These are phyloP conservation scores for Fusarium coffeatum DNA, from an alignment of 2,329 filamentous ascomycete genomes.

Conservation along the genomic window DNA sequence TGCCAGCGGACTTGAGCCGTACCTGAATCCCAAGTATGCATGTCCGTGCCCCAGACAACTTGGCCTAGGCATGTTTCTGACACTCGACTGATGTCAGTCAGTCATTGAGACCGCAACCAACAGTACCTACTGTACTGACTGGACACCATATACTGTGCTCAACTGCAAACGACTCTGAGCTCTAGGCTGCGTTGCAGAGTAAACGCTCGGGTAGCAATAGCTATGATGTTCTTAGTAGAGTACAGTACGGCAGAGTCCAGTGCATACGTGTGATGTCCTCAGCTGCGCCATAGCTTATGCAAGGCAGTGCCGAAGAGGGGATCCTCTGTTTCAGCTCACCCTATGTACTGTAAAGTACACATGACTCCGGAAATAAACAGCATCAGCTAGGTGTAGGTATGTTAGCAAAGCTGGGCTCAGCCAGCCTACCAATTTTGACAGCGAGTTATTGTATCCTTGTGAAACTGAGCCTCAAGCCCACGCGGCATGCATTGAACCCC, in stretches of 20 bases:
- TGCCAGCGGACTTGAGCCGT: background rate
- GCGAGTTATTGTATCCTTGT: background rate
- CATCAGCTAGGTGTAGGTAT: background rate
- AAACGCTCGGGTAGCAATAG: background rate
- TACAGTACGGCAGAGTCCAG: background rate
- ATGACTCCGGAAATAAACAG: constrained; percentile 23
- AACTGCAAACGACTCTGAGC: background rate
- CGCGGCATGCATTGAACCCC: constrained; percentile 10
- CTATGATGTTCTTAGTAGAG: background rate
- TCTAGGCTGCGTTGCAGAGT: background rate
- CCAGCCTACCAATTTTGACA: background rate
- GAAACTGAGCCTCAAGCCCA: constrained; percentile 27
- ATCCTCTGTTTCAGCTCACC: constrained; percentile 21
- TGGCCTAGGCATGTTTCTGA: constrained; percentile 1
- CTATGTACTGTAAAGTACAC: background rate
- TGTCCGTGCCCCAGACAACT: constrained; percentile 9
- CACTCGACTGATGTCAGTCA: constrained; percentile 29
- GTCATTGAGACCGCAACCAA: constrained; percentile 1
- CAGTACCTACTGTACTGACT: constrained; percentile 1
- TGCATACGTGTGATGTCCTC: background rate
- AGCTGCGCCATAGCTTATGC: constrained; percentile 27
- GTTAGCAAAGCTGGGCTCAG: background rate
- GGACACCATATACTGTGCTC: background rate
- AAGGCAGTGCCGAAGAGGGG: background rate
- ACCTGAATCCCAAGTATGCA: constrained; percentile 7